These are phyloP conservation scores for Geranomyces variabilis DNA, from an alignment of 192 early-diverging fungal genomes.

Conservation along the genomic window DNA sequence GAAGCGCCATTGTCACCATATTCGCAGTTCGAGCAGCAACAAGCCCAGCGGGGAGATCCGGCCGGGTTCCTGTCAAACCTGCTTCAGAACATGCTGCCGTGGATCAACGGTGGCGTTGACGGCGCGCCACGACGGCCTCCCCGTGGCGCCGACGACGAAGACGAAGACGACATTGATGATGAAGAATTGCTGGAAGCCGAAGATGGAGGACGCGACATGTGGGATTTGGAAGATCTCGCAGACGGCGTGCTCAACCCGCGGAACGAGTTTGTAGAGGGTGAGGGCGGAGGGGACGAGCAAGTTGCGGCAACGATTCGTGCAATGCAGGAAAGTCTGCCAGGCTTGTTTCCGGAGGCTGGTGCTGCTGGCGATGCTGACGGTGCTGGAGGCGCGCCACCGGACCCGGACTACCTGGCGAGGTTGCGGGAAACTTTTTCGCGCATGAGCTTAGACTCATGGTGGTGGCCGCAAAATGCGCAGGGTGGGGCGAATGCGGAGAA, in stretches of 20 bases:
- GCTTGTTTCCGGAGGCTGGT: constrained; percentile 7
- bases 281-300: constrained; percentile 14
- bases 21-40: constrained; percentile 9
- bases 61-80: neutral
- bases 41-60: neutral
- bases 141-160: neutral
- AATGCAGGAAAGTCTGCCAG: constrained; percentile 21
- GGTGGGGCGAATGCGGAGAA: too few species aligned
- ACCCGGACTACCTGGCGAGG: too few species aligned
- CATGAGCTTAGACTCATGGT: too few species aligned
- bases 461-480: too few species aligned
- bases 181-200: neutral
- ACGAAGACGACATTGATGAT: neutral
- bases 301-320: constrained; percentile 18
- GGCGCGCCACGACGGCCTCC: neutral
- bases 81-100: constrained; percentile 15
- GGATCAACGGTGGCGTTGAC: neutral
- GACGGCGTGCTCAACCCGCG: constrained; percentile 17
- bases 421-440: too few species aligned
- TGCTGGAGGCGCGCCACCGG: too few species aligned
- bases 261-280: constrained; percentile 11
- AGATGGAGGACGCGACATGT: neutral
- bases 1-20: constrained; percentile 24
- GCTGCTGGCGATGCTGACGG: neutral
- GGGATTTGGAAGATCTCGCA: constrained; percentile 10